Evolutionary conservation across 1,284 basidiomycete genomes (phyloP).

Genomic region (Schizophyllum amplum): DNA sequence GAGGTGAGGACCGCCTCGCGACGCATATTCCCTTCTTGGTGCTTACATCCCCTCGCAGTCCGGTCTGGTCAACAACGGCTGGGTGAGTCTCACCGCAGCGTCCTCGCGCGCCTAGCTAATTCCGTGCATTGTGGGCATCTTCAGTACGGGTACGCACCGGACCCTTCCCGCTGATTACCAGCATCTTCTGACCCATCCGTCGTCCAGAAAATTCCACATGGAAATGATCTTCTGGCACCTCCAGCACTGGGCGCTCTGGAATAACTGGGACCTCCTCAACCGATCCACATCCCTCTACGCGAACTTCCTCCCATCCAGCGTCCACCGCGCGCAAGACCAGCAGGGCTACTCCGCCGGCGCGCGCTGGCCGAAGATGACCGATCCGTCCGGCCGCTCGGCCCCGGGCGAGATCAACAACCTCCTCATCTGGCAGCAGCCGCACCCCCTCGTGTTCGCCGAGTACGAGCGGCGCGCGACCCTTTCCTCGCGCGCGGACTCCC

Average conservation of each 20-base stretch:
- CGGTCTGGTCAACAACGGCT: slow-evolving; percentile 50
- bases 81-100: slow-evolving; percentile 38
- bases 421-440: slow-evolving; percentile 54
- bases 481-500: slow-evolving; percentile 14
- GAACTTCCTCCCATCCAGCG: slow-evolving; percentile 38
- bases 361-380: slow-evolving; percentile 59
- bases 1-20: slow-evolving; percentile 31
- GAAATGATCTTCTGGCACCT: slow-evolving; percentile 59
- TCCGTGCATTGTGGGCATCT: background rate
- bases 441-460: slow-evolving; percentile 49
- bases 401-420: slow-evolving; percentile 58
- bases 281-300: slow-evolving; percentile 37
- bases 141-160: slow-evolving; percentile 25
- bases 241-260: slow-evolving; percentile 54
- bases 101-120: background rate
- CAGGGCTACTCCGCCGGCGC: slow-evolving; percentile 44
- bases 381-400: slow-evolving; percentile 47
- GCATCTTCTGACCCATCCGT: background rate
- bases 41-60: slow-evolving; percentile 27
- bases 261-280: slow-evolving; percentile 45
- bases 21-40: background rate
- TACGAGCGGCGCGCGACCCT: slow-evolving; percentile 46
- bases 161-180: slow-evolving; percentile 1
- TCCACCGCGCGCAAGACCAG: slow-evolving; percentile 39
- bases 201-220: slow-evolving; percentile 45